Percentiles rank a stretch among this genome's conserved stretches.
phyloP scores from a whole-genome alignment of 2,329 filamentous ascomycete genomes.

The Penicillium decumbens region DNA sequence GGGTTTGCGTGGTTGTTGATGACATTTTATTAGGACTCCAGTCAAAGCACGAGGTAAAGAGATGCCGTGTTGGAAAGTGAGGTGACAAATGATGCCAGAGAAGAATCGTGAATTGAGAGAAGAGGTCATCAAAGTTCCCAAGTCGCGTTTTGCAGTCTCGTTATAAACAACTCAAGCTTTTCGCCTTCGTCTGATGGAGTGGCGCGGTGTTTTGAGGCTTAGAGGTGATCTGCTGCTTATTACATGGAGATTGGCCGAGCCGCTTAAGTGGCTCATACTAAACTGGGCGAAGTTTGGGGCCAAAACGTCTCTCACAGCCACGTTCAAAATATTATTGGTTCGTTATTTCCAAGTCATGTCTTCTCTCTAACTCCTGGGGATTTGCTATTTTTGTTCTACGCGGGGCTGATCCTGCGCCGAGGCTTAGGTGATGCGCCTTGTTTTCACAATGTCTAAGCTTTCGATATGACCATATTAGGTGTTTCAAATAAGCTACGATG shows the following conservation, averaged over 20 bases:
- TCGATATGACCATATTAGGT: not conserved
- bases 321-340: not conserved
- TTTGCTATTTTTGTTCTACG: constrained; percentile 7
- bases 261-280: not conserved
- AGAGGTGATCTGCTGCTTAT: not conserved
- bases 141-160: not conserved
- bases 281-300: constrained; percentile 2
- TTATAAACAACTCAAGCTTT: not conserved
- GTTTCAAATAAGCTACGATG: not conserved
- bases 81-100: not conserved
- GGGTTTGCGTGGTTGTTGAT: not conserved
- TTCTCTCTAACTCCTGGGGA: not conserved
- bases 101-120: not conserved
- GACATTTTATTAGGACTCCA: not conserved
- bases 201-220: constrained; percentile 1
- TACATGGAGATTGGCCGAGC: not conserved
- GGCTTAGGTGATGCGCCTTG: too few species aligned
- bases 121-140: not conserved
- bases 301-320: not conserved
- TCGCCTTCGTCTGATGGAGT: not conserved
- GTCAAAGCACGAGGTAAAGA: not conserved
- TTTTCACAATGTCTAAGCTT: not conserved
- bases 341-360: not conserved
- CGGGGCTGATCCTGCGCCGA: not conserved
- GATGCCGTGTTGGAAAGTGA: not conserved